These are phyloP conservation scores for Erythrophleum fordii DNA, from an alignment of 306 rosid genomes.

Conservation along the genomic window DNA sequence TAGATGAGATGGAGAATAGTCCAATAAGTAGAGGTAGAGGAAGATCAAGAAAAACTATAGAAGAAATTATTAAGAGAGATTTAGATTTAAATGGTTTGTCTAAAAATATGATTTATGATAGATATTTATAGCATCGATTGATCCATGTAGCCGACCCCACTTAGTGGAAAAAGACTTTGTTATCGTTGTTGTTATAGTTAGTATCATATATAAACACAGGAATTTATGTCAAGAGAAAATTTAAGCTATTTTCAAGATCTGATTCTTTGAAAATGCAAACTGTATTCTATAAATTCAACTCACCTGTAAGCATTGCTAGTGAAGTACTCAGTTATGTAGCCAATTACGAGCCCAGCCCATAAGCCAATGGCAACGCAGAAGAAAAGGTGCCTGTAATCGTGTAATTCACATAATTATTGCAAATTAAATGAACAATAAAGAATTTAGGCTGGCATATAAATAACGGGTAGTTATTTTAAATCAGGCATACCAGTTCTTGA, in stretches of 20 bases:
- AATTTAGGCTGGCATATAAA: background rate
- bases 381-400: conserved; percentile 66
- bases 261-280: no score
- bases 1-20: no score
- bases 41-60: no score
- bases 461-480: background rate
- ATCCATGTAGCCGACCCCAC: no score
- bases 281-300: background rate
- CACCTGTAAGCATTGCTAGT: conserved; percentile 83
- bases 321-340: conserved; percentile 70
- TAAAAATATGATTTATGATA: no score
- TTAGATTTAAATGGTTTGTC: no score
- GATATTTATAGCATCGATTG: no score
- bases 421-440: background rate
- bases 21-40: no score
- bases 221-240: background rate
- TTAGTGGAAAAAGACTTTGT: no score
- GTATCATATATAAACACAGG: conserved; percentile 9
- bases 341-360: conserved; percentile 85
- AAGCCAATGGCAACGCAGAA: conserved; percentile 71
- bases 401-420: conserved; percentile 21
- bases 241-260: background rate
- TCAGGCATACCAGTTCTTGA: conserved; percentile 66
- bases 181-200: no score
- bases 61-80: no score